These are phyloP conservation scores for Phoenix dactylifera DNA, from an alignment of 176 grass and related monocot genomes.

Conservation along the genomic window DNA sequence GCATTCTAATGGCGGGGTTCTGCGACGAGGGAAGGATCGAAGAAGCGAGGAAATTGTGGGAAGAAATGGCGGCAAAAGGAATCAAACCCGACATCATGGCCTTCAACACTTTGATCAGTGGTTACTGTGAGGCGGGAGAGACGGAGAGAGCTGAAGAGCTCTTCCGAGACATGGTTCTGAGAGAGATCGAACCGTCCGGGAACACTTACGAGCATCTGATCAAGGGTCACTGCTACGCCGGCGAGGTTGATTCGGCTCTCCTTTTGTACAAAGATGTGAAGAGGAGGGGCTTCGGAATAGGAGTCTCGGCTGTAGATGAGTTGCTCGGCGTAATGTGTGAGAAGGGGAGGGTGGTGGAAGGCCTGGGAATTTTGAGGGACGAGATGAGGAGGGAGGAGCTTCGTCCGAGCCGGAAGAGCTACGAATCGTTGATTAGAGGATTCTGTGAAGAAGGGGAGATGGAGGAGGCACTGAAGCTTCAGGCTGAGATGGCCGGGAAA, in stretches of 20 bases:
- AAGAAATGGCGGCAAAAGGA: slow-evolving; percentile 34
- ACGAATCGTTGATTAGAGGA: slow-evolving; percentile 27
- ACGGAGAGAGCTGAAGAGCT: slow-evolving; percentile 42
- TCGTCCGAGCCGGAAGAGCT: slow-evolving; percentile 26
- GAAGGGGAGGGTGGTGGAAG: slow-evolving; percentile 30
- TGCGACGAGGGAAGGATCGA: slow-evolving; percentile 27
- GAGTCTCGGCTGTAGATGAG: slow-evolving; percentile 23
- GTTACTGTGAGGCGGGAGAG: slow-evolving; percentile 31
- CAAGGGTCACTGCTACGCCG: slow-evolving; percentile 35
- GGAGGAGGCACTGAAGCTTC: slow-evolving; percentile 47
- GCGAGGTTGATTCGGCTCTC: slow-evolving; percentile 20
- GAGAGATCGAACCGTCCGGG: slow-evolving; percentile 26
- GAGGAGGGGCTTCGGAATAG: slow-evolving; percentile 43
- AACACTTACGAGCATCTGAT: slow-evolving; percentile 46
- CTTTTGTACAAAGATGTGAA: slow-evolving; percentile 47
- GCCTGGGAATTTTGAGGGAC: slow-evolving; percentile 35
- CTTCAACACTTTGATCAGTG: slow-evolving; percentile 48
- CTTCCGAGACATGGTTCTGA: slow-evolving; percentile 41
- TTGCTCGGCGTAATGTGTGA: slow-evolving; percentile 36
- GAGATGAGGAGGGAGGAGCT: slow-evolving; percentile 55
- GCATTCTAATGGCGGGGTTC: slow-evolving; percentile 26
- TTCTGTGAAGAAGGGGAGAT: slow-evolving; percentile 43
- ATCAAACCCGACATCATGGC: slow-evolving; percentile 31
- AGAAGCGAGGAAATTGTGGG: slow-evolving; percentile 19
- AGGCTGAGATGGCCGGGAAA: slow-evolving; percentile 62